phyloP scores from a whole-genome alignment of 306 rosid species.

The Cucumis cinereus region DNA sequence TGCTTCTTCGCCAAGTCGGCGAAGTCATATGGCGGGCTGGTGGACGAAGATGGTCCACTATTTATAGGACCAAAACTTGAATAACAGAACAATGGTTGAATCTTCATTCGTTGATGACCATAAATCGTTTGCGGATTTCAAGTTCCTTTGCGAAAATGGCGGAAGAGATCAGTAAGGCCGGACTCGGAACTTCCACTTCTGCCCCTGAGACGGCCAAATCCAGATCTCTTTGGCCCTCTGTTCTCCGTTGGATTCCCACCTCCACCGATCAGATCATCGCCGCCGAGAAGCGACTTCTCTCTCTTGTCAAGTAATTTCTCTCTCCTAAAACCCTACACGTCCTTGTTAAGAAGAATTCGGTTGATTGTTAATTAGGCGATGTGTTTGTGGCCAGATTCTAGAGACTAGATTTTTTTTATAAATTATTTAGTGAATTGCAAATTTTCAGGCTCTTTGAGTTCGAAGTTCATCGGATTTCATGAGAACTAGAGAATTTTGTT shows the following conservation, averaged over 20 bases:
- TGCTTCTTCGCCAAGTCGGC: background rate
- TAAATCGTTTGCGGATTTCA: slow-evolving; percentile 30
- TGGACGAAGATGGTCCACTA: background rate
- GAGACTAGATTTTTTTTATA: background rate
- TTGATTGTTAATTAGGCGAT: background rate
- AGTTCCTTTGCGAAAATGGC: slow-evolving; percentile 37
- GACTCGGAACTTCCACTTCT: slow-evolving; percentile 13
- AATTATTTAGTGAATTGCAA: background rate
- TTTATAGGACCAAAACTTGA: background rate
- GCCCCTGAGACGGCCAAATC: slow-evolving; percentile 16
- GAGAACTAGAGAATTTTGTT: background rate
- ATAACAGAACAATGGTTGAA: background rate
- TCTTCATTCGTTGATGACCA: slow-evolving; percentile 23
- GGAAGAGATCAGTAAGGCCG: slow-evolving; percentile 35
- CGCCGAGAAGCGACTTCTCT: slow-evolving; percentile 89
- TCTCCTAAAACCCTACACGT: slow-evolving; percentile 16
- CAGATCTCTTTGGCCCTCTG: slow-evolving; percentile 58
- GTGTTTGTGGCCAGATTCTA: background rate
- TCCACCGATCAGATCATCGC: slow-evolving; percentile 73
- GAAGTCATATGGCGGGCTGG: slow-evolving; percentile 2
- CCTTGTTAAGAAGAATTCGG: background rate
- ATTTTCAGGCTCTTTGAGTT: background rate
- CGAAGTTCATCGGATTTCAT: background rate
- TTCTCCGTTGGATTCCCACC: slow-evolving; percentile 84
- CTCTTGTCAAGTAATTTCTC: slow-evolving; percentile 57